Percentiles rank a stretch among this genome's conserved stretches.
phyloP scores from a whole-genome alignment of 352 stramenopile species.

The Plasmopara muralis region DNA sequence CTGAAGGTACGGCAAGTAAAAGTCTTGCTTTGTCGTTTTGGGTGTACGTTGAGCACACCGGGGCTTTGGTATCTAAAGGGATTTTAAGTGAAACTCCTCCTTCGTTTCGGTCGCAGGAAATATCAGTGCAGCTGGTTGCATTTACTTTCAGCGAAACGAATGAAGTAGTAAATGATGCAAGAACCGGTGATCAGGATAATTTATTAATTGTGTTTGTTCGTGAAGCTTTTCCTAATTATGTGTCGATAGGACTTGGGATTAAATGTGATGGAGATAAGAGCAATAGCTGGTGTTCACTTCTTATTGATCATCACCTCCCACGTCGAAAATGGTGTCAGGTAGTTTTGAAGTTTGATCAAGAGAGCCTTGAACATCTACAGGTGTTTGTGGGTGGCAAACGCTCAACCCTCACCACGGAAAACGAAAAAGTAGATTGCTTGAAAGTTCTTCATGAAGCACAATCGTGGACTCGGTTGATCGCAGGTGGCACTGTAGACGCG shows the following conservation, averaged over 20 bases:
- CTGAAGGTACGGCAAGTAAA: not conserved
- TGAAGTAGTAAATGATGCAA: too few relatives aligned
- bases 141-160: conserved; percentile 10
- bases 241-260: conserved; percentile 15
- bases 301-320: conserved; percentile 11
- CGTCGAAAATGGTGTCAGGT: conserved; percentile 18
- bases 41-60: conserved; percentile 15
- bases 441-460: conserved; percentile 8
- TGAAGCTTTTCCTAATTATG: conserved; percentile 6
- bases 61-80: not conserved
- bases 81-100: not conserved
- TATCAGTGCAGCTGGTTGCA: conserved; percentile 4
- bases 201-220: conserved; percentile 16
- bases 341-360: conserved; percentile 7
- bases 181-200: not conserved
- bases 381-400: conserved; percentile 15
- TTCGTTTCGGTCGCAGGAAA: conserved; percentile 1
- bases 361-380: conserved; percentile 6
- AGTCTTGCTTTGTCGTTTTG: conserved; percentile 18
- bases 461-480: conserved; percentile 12
- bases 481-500: conserved; percentile 8
- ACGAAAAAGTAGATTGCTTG: conserved; percentile 1
- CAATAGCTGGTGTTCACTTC: conserved; percentile 7
- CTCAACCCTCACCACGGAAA: conserved; percentile 11
- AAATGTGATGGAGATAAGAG: conserved; percentile 3